These are phyloP conservation scores for Spergularia bocconei DNA, from an alignment of 148 eudicot species.

Conservation along the genomic window DNA sequence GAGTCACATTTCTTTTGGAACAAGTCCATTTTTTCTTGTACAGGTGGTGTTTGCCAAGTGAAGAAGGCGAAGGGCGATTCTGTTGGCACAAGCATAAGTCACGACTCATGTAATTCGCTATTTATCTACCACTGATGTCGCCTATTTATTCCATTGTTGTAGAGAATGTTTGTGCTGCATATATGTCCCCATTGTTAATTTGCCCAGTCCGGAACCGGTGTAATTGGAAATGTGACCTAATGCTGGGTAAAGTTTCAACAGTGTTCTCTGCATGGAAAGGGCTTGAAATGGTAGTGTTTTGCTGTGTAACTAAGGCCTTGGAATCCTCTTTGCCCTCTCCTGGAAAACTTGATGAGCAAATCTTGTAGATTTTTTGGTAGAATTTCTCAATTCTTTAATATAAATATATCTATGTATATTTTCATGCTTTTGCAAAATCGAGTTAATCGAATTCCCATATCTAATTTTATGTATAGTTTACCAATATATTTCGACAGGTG, in stretches of 20 bases:
- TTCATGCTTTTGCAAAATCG: too few species aligned
- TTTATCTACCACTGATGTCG: constrained; percentile 16
- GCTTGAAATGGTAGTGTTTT: background rate
- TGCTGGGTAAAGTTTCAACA: too few species aligned
- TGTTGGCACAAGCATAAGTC: constrained; percentile 18
- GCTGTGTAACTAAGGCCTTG: background rate
- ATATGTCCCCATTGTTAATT: background rate
- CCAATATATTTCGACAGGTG: too few species aligned
- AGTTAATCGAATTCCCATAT: too few species aligned
- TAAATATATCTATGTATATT: too few species aligned
- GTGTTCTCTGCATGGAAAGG: background rate
- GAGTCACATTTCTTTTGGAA: constrained; percentile 15
- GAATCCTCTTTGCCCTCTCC: background rate
- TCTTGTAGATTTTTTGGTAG: constrained; percentile 1
- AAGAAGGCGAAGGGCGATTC: constrained; percentile 9
- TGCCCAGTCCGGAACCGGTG: background rate
- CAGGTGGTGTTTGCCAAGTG: constrained; percentile 21
- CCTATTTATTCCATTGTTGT: constrained; percentile 15
- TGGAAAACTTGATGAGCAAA: background rate
- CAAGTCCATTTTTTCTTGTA: constrained; percentile 23
- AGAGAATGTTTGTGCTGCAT: constrained; percentile 5
- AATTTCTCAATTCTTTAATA: background rate
- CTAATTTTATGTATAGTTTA: too few species aligned
- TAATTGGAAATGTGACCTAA: background rate
- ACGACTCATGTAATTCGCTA: constrained; percentile 19